Percentiles rank a stretch among this genome's conserved stretches.
Conservation (phyloP, 345 rosid genomes). For the Combretum micranthum region DNA sequence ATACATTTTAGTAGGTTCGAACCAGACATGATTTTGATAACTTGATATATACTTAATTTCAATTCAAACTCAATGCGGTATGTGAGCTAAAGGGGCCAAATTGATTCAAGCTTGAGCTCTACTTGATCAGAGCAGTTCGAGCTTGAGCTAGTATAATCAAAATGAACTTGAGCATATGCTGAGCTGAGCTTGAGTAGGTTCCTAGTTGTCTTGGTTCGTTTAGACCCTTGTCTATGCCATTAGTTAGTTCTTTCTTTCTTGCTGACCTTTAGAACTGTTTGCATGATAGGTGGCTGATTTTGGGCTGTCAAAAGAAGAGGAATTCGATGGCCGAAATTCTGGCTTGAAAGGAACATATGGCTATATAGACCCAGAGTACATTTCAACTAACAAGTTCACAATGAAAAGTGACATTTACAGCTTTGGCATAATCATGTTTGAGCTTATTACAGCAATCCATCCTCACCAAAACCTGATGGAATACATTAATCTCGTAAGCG, state of each 20-base stretch:
- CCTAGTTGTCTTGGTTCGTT: no score
- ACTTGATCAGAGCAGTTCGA: no score
- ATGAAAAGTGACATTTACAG: conserved; percentile 87
- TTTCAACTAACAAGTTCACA: conserved; percentile 76
- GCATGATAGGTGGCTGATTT: conserved; percentile 81
- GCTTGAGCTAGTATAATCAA: no score
- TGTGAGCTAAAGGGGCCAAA: no score
- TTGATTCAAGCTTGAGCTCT: no score
- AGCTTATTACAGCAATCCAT: conserved; percentile 89
- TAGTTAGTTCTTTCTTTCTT: neutral
- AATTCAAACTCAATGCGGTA: no score
- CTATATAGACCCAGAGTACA: conserved; percentile 78
- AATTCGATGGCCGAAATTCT: conserved; percentile 59
- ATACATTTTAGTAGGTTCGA: no score
- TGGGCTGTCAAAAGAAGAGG: conserved; percentile 87
- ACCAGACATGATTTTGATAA: no score
- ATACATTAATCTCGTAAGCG: conserved; percentile 74
- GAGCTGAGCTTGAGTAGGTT: no score
- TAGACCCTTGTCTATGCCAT: neutral
- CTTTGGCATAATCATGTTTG: conserved; percentile 84
- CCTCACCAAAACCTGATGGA: conserved; percentile 95
- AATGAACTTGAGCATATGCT: no score
- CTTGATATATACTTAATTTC: no score
- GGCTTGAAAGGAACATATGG: conserved; percentile 93
- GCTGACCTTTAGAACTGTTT: conserved; percentile 3